phyloP scores from a whole-genome alignment of 1,139 yeast species.

The Scheffersomyces lignicola region DNA sequence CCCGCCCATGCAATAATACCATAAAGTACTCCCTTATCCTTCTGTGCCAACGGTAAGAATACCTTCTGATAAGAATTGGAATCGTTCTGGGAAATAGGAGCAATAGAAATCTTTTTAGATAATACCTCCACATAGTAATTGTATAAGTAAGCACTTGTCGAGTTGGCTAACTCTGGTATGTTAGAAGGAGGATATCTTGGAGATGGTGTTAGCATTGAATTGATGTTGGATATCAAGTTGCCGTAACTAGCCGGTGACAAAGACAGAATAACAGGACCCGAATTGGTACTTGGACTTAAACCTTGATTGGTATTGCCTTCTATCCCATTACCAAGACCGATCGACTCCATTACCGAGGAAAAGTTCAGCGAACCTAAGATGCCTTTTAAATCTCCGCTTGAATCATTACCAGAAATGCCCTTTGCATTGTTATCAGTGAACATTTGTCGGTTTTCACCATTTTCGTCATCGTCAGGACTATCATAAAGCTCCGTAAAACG shows the following conservation, averaged over 20 bases:
- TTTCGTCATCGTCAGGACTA: constrained; percentile 1
- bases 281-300: background rate
- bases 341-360: constrained; percentile 10
- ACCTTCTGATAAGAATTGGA: constrained; percentile 70
- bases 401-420: background rate
- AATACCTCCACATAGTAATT: constrained; percentile 65
- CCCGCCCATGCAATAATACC: constrained; percentile 81
- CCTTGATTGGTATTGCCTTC: background rate
- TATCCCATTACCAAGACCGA: constrained; percentile 5
- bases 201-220: constrained; percentile 20
- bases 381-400: constrained; percentile 8
- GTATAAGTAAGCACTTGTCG: constrained; percentile 40
- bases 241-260: constrained; percentile 12
- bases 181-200: constrained; percentile 17
- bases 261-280: background rate
- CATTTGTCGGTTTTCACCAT: constrained; percentile 6
- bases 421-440: constrained; percentile 7
- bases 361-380: constrained; percentile 11
- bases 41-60: constrained; percentile 77
- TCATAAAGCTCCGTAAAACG: background rate
- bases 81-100: constrained; percentile 52
- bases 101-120: constrained; percentile 60
- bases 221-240: constrained; percentile 19
- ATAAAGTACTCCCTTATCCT: constrained; percentile 65
- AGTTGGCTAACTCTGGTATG: constrained; percentile 19